Conservation (phyloP, 768 basidiomycete genomes). For the Megacollybia marginata region DNA sequence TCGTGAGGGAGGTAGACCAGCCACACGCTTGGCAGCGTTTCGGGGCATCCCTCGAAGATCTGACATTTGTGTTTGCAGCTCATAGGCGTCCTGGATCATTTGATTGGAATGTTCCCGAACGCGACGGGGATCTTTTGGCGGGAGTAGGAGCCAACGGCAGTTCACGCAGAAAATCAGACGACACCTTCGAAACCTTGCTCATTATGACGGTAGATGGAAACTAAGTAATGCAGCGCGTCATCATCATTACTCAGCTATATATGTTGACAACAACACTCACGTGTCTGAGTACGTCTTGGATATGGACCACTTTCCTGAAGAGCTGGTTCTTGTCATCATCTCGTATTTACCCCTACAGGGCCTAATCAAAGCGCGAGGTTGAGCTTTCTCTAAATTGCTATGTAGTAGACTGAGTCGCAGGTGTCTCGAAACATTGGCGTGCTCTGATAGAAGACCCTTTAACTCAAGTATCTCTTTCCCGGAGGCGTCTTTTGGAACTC, state of each 20-base stretch:
- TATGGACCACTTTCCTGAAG: neutral
- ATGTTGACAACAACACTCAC: neutral
- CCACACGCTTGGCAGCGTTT: constrained; percentile 31
- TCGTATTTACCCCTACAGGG: too few relatives aligned
- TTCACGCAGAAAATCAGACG: constrained; percentile 43
- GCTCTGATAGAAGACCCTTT: too few relatives aligned
- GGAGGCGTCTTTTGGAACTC: too few relatives aligned
- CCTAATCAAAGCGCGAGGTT: too few relatives aligned
- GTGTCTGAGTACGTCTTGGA: neutral
- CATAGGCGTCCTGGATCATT: constrained; percentile 49
- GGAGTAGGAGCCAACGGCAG: constrained; percentile 49
- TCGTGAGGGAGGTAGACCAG: constrained; percentile 19
- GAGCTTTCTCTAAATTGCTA: too few relatives aligned
- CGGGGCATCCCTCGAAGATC: constrained; percentile 33
- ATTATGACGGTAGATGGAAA: constrained; percentile 31
- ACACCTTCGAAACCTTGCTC: constrained; percentile 65
- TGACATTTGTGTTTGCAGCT: constrained; percentile 57
- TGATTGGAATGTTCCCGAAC: constrained; percentile 43
- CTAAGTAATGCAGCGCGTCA: neutral
- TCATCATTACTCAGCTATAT: neutral
- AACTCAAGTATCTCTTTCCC: too few relatives aligned
- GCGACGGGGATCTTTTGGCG: constrained; percentile 47
- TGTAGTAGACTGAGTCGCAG: too few relatives aligned
- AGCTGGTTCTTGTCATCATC: too few relatives aligned
- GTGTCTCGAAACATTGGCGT: too few relatives aligned